Conservation (phyloP, 768 basidiomycete species). For the Crassisporium funariophilum region DNA sequence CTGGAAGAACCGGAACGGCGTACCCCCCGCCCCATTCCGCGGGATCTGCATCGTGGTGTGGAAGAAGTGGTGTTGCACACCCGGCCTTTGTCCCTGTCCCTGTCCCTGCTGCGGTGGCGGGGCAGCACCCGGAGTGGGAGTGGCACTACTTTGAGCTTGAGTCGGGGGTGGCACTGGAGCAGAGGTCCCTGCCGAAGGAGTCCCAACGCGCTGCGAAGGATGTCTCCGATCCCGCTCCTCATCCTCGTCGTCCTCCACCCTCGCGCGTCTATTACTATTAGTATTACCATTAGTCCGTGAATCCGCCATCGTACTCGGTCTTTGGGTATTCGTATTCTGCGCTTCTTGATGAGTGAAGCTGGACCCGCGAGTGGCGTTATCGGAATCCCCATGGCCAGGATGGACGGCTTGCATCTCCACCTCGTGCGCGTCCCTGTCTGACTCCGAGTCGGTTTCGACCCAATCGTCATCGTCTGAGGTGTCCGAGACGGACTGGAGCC, state of each 20-base stretch:
- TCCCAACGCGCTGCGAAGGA: slow-evolving; percentile 57
- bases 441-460: slow-evolving; percentile 26
- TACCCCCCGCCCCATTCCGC: slow-evolving; percentile 5
- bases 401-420: slow-evolving; percentile 35
- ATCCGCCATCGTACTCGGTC: no score
- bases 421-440: slow-evolving; percentile 27
- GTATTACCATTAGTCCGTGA: no score
- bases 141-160: slow-evolving; percentile 8
- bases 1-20: slow-evolving; percentile 21
- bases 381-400: no score
- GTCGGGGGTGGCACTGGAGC: slow-evolving; percentile 10
- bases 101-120: slow-evolving; percentile 7
- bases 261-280: slow-evolving; percentile 46
- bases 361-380: no score
- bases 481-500: slow-evolving; percentile 39
- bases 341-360: no score
- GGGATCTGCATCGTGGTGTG: slow-evolving; percentile 10
- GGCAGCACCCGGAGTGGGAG: slow-evolving; percentile 3
- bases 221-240: slow-evolving; percentile 63
- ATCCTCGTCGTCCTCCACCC: slow-evolving; percentile 66
- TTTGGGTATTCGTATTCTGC: no score
- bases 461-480: slow-evolving; percentile 34
- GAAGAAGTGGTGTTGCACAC: slow-evolving; percentile 9
- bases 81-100: no score
- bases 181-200: slow-evolving; percentile 16